Conservation (phyloP, 2,329 filamentous ascomycete genomes). For the Pseudogymnoascus sp. region DNA sequence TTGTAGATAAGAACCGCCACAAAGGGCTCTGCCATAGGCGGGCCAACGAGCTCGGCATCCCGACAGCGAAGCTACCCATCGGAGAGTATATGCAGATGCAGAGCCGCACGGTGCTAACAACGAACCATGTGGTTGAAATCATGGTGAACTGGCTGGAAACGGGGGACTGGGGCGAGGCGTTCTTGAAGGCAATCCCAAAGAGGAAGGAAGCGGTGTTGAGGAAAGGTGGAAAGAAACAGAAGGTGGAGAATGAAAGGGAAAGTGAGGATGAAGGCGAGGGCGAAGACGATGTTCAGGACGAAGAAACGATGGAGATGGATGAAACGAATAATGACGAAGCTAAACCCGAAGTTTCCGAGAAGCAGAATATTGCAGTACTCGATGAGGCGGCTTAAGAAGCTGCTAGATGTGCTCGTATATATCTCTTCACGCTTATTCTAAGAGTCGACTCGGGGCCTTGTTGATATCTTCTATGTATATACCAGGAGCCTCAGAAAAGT, state of each 20-base stretch:
- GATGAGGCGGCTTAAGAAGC: background rate
- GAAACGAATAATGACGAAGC: background rate
- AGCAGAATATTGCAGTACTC: background rate
- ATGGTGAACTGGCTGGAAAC: constrained; percentile 90
- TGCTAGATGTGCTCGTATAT: background rate
- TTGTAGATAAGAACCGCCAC: constrained; percentile 94
- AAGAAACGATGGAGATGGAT: background rate
- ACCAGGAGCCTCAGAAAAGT: background rate
- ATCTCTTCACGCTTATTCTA: background rate
- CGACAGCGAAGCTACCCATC: constrained; percentile 87
- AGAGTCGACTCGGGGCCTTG: background rate
- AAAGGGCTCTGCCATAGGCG: constrained; percentile 89
- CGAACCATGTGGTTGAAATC: constrained; percentile 95
- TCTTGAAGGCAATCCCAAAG: constrained; percentile 80
- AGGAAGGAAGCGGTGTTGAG: constrained; percentile 74
- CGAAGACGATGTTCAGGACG: background rate
- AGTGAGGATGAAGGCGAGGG: background rate
- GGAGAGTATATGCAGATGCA: constrained; percentile 92
- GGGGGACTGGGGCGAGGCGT: constrained; percentile 86
- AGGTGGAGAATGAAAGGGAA: background rate
- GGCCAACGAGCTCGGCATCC: constrained; percentile 67
- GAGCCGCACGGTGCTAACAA: constrained; percentile 77
- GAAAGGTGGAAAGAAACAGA: constrained; percentile 3
- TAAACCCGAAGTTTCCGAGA: background rate
- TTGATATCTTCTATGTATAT: background rate